A percentile compares a stretch with the other conserved stretches of the same genome.
These are phyloP conservation scores for Suillus alpinus DNA, from an alignment of 768 basidiomycete genomes.

Conservation along the genomic window DNA sequence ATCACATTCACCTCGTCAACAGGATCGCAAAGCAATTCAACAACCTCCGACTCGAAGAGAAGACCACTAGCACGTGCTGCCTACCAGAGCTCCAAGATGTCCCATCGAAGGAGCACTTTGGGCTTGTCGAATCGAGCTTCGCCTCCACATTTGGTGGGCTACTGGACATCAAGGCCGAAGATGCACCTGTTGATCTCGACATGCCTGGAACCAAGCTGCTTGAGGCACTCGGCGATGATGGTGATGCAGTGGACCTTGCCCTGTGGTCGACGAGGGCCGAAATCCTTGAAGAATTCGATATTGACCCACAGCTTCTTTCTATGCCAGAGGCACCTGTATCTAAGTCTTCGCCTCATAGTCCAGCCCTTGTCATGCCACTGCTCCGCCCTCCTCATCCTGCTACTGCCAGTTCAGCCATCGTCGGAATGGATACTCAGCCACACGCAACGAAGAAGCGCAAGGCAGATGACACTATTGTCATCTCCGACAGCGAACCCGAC, in stretches of 20 bases:
- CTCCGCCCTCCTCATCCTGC: too few species aligned
- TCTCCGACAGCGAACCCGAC: too few species aligned
- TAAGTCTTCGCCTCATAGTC: too few species aligned
- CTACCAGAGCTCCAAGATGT: background rate
- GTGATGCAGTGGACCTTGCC: background rate
- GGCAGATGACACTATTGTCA: too few species aligned
- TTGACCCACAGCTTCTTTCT: constrained; percentile 1
- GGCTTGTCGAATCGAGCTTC: background rate
- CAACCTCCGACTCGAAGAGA: background rate
- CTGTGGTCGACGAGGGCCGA: background rate
- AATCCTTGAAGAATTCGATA: background rate
- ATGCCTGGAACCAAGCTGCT: background rate
- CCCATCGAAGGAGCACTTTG: constrained; percentile 12
- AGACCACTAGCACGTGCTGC: background rate
- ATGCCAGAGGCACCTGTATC: background rate
- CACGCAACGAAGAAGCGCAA: too few species aligned
- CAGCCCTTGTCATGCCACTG: too few species aligned
- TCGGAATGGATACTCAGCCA: too few species aligned
- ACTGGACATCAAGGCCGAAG: background rate
- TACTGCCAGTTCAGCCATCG: background rate
- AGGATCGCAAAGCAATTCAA: constrained; percentile 17
- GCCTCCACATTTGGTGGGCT: constrained; percentile 1
- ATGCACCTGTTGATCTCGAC: constrained; percentile 25
- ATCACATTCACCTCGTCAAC: constrained; percentile 22
- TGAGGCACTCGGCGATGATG: background rate